Evolutionary conservation across 495 filamentous ascomycete species (phyloP), one percentile per base, ranked within the genome.

Genomic region (Penicillium diatomitis): DNA sequence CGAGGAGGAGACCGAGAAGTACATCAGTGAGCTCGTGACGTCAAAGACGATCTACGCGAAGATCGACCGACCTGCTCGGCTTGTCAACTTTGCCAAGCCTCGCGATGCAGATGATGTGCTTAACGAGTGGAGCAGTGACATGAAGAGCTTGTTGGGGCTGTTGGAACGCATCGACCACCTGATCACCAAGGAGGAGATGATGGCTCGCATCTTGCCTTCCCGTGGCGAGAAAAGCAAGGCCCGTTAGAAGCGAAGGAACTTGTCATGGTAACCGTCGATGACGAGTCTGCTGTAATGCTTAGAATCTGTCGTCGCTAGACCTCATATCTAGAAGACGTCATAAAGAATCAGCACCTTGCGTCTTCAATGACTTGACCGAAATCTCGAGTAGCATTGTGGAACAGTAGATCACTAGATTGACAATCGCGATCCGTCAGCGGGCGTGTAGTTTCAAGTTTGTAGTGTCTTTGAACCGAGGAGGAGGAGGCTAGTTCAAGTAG

Each of bases 111-210:
- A 97, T 66, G 92, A 98, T 65, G 84, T 95, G 45, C 71, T 98
- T 66, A 97, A 97, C 67, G 94, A 96, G 66, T 98, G 92, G 92
- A 96, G 90, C 67, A 86, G 84, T 57, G 91, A 96, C 62, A 96
- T 98, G 94, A 96, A 95, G 86, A 92, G 84, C 62, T 72, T 98
- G 52, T 74, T 98, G 48, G 94, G 90, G 8, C 68, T 94, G 51
- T 62, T 98, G 65, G 92, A 98, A 75, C 77, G 92, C 40, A 91
- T 98, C 53, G 92, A 97, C 67, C 92, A 98, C 71, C 73, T 98
- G 65, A 98, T 98, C 59, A 97, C 92, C 46, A 98, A 97, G 81
- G 94, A 97, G 75, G 94, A 97, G 77, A 98, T 98, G 92, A 98
- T 98, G 92, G 92, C 92, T 34, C 77, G 90, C 44, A 97, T 97